Conservation (phyloP, 805 yeast species). For the Starmerella tilneyi region DNA sequence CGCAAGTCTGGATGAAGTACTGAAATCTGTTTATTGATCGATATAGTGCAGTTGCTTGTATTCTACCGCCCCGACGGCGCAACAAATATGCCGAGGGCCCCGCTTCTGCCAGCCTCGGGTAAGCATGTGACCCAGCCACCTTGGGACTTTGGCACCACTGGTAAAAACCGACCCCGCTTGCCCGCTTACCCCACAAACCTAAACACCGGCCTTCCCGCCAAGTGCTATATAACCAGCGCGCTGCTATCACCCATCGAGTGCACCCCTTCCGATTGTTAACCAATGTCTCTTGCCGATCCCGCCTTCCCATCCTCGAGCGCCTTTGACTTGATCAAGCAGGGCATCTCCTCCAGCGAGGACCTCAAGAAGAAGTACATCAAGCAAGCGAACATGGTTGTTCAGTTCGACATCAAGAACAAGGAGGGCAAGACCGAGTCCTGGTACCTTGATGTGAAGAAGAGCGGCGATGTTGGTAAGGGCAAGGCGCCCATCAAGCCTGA, state of each 20-base stretch:
- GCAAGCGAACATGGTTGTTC: slow-evolving; percentile 51
- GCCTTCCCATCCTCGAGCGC: slow-evolving; percentile 34
- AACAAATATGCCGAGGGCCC: slow-evolving; percentile 1
- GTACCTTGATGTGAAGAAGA: slow-evolving; percentile 56
- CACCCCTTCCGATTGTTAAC: background rate
- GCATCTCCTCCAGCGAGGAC: slow-evolving; percentile 28
- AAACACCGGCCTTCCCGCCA: slow-evolving; percentile 2
- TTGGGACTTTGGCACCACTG: background rate
- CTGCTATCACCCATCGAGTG: background rate
- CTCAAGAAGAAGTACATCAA: slow-evolving; percentile 31
- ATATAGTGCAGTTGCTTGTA: too few species aligned
- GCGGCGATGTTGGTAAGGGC: slow-evolving; percentile 43
- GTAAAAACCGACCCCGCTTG: slow-evolving; percentile 7
- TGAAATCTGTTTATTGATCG: too few species aligned
- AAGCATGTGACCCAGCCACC: slow-evolving; percentile 7
- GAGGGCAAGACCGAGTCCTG: slow-evolving; percentile 51
- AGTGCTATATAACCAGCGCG: slow-evolving; percentile 6
- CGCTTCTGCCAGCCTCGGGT: slow-evolving; percentile 2
- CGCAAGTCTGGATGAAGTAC: too few species aligned
- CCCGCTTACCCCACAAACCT: slow-evolving; percentile 12
- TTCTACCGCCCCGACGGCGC: background rate
- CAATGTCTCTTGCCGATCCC: slow-evolving; percentile 26
- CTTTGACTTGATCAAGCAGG: slow-evolving; percentile 32
- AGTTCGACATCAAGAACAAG: slow-evolving; percentile 56
- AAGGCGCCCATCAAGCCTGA: slow-evolving; percentile 39